Evolutionary conservation across 2,329 filamentous ascomycete genomes (phyloP).

Genomic region (Dendryphion nanum): DNA sequence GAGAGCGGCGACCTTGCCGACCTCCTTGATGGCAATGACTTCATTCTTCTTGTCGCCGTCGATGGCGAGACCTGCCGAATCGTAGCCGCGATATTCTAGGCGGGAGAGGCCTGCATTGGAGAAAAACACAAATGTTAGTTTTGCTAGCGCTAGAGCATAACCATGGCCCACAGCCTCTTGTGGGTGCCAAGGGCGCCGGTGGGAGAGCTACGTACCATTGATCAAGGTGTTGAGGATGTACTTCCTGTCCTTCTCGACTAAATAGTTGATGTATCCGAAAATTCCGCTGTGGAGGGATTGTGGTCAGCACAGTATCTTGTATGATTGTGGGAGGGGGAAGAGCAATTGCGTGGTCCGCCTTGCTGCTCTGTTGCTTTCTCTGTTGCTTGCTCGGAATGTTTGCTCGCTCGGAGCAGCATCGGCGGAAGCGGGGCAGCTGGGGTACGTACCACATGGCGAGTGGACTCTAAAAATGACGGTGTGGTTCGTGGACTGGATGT

Average conservation of each 20-base stretch:
- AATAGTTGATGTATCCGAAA: constrained; percentile 98
- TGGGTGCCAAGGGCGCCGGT: constrained; percentile 2
- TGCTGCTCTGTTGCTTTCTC: too few relatives aligned
- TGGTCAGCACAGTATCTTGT: too few relatives aligned
- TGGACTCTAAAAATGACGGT: too few relatives aligned
- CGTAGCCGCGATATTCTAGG: constrained; percentile 98
- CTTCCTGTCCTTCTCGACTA: constrained; percentile 97
- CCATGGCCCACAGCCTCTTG: constrained; percentile 1
- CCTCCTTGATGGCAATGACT: constrained; percentile 96
- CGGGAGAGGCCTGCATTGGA: constrained; percentile 72
- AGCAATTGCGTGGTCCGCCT: too few relatives aligned
- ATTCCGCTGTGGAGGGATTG: constrained; percentile 65
- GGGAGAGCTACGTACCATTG: constrained; percentile 67
- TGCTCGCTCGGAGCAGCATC: constrained; percentile 4
- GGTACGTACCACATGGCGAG: constrained; percentile 40
- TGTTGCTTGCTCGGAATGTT: too few relatives aligned
- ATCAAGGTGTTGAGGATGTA: constrained; percentile 94
- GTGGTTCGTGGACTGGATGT: too few relatives aligned
- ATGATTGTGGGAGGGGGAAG: too few relatives aligned
- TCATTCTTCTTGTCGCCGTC: constrained; percentile 99
- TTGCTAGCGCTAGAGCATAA: constrained; percentile 4
- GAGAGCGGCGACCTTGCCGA: constrained; percentile 97
- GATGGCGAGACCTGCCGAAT: constrained; percentile 92
- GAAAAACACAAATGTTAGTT: constrained; percentile 25
- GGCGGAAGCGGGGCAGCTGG: constrained; percentile 21